Evolutionary conservation across 108 stramenopile genomes (phyloP).

Genomic region (Chaetoceros muelleri): DNA sequence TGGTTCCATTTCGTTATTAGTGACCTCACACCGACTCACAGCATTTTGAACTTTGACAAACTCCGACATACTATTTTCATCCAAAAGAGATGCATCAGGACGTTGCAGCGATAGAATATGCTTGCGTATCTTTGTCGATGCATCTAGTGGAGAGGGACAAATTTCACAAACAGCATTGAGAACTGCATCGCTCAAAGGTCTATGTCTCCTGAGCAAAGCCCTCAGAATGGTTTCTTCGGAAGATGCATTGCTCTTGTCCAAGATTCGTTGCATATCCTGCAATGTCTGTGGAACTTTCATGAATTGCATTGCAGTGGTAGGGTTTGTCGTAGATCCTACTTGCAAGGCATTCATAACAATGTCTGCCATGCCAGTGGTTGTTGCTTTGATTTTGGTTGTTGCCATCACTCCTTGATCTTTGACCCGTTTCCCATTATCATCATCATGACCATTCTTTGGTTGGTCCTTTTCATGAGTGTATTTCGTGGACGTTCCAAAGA

Average conservation of each 20-base stretch:
- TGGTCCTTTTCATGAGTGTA: background rate
- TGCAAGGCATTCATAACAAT: conserved; percentile 37
- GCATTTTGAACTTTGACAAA: conserved; percentile 41
- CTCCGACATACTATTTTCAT: conserved; percentile 4
- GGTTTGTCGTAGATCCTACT: conserved; percentile 30
- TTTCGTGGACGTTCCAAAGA: conserved; percentile 24
- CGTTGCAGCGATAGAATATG: conserved; percentile 41
- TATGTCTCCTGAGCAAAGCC: conserved; percentile 57
- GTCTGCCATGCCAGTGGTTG: conserved; percentile 59
- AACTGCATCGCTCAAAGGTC: conserved; percentile 66
- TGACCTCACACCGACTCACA: conserved; percentile 38
- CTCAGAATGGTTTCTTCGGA: conserved; percentile 58
- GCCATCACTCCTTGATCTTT: background rate
- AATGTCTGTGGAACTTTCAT: conserved; percentile 13
- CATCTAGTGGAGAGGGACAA: conserved; percentile 55
- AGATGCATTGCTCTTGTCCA: conserved; percentile 51
- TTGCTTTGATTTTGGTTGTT: conserved; percentile 45
- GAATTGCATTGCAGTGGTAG: conserved; percentile 9
- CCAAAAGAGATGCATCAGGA: conserved; percentile 13
- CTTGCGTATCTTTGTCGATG: conserved; percentile 36
- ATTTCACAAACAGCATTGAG: conserved; percentile 68
- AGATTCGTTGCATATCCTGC: conserved; percentile 40
- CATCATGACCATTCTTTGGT: conserved; percentile 5
- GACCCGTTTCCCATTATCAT: conserved; percentile 1
- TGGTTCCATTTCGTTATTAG: conserved; percentile 19